Base-by-base conservation (phyloP, 352 stramenopile genomes). In the Pythium vanterpoolii region DNA sequence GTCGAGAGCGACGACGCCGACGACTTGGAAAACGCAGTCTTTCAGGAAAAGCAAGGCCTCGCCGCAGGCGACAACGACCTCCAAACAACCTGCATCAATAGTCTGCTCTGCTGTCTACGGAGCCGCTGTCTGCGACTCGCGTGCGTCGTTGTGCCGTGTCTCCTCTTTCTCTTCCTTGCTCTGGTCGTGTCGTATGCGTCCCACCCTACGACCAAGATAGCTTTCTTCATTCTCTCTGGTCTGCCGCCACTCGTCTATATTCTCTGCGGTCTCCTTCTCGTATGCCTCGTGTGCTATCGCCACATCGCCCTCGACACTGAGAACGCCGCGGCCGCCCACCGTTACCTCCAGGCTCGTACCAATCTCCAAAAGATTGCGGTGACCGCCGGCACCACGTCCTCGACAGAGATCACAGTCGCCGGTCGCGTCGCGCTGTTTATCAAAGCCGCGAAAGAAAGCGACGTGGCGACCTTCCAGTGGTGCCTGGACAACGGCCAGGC, bases 361-460 rank as follows among this genome's bases (percentile, higher is more conserved):
- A 72, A 86, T 18, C 63, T 79, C 21, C 71, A 60, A 34, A 87
- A 88, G 60, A 77, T 89, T 42, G 77, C 71, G 0, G 76, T 85
- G 36, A 86, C 81, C 10, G 73, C 71, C 5, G 65, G 68, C 16
- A 51, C 56, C 4, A 45, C 48, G 16, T n/a, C n/a, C n/a, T 71
- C 66, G 6, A 56, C 38, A n/a, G 42, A 69, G 38, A 55, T 55
- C 44, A 63, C 51, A 60, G 83, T 68, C 68, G 65, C 75, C 0
- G 77, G 79, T 18, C 77, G 77, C 5, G 77, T 90, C 53, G 73
- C 83, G 19, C 62, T 93, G 9, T 88, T 87, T 57, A 42, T 91
- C 33, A 63, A 86, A 16, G 79, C 81, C 14, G 77, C 83, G 2
- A 73, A 72, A 18, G 71, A 72, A 0, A 67, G 68, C 26, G 68